Evolutionary conservation across 2,329 filamentous ascomycete species (phyloP).

Genomic region (Blastomyces gilchristii): DNA sequence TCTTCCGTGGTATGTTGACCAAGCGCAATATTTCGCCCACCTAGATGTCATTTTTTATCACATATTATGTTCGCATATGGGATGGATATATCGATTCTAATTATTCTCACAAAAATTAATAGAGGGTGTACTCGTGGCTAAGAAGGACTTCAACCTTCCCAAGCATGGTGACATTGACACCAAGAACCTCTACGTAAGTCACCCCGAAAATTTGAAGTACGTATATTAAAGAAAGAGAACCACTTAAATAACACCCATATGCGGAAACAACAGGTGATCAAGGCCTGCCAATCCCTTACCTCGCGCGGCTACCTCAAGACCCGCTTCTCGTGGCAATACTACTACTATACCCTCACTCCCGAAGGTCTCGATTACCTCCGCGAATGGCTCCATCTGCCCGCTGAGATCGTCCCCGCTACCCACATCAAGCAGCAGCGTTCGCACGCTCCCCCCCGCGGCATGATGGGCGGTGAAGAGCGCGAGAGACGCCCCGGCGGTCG

Average conservation of each 20-base stretch:
- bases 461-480: constrained; percentile 80
- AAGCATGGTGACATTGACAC: constrained; percentile 98
- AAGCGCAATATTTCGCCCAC: background rate
- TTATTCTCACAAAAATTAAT: constrained; percentile 15
- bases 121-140: constrained; percentile 83
- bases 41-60: background rate
- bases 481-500: constrained; percentile 78
- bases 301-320: constrained; percentile 99
- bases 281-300: constrained; percentile 96
- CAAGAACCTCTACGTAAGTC: constrained; percentile 84
- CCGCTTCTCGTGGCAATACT: constrained; percentile 99
- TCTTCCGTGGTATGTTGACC: constrained; percentile 67
- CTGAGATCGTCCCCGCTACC: constrained; percentile 97
- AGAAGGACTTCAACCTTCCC: constrained; percentile 98
- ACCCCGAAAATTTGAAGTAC: background rate
- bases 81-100: constrained; percentile 3
- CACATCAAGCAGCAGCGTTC: constrained; percentile 99
- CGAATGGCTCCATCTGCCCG: constrained; percentile 99
- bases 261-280: constrained; percentile 57
- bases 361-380: constrained; percentile 99
- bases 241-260: constrained; percentile 9
- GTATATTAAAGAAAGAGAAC: background rate
- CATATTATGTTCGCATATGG: background rate
- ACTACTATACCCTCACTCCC: constrained; percentile 99
- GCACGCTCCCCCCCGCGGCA: constrained; percentile 94